These are phyloP conservation scores for Starmerella ratchasimensis DNA, from an alignment of 805 yeast genomes.

Conservation along the genomic window DNA sequence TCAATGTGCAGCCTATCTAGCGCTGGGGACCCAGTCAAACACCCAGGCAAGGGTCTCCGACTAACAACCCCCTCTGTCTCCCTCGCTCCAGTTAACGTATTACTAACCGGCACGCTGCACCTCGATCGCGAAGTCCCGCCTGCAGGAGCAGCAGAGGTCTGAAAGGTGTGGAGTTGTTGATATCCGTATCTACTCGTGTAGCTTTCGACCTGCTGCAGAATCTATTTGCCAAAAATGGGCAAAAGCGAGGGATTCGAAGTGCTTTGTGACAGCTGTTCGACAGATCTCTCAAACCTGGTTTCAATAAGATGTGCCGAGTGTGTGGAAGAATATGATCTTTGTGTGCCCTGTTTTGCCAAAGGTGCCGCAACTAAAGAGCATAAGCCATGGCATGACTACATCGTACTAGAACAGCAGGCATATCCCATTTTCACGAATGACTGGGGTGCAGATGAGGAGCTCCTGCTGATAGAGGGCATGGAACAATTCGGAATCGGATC, in stretches of 20 bases:
- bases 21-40: no score
- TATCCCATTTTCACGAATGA: slow-evolving; percentile 79
- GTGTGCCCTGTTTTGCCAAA: slow-evolving; percentile 90
- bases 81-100: no score
- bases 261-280: slow-evolving; percentile 83
- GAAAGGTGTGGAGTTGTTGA: no score
- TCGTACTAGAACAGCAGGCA: slow-evolving; percentile 83
- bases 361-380: slow-evolving; percentile 74
- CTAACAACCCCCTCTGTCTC: no score
- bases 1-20: no score
- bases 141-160: no score
- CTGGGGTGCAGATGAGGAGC: slow-evolving; percentile 99
- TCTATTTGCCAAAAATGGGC: no score
- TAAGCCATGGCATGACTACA: slow-evolving; percentile 87
- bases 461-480: slow-evolving; percentile 76
- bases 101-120: no score
- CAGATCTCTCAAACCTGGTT: slow-evolving; percentile 87
- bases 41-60: no score
- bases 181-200: no score
- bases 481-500: slow-evolving; percentile 87
- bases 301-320: slow-evolving; percentile 87
- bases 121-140: no score
- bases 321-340: slow-evolving; percentile 73
- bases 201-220: no score
- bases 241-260: slow-evolving; percentile 19